These are phyloP conservation scores for Paramecium sexaurelia DNA, from an alignment of 73 alveolate species.

Conservation along the genomic window DNA sequence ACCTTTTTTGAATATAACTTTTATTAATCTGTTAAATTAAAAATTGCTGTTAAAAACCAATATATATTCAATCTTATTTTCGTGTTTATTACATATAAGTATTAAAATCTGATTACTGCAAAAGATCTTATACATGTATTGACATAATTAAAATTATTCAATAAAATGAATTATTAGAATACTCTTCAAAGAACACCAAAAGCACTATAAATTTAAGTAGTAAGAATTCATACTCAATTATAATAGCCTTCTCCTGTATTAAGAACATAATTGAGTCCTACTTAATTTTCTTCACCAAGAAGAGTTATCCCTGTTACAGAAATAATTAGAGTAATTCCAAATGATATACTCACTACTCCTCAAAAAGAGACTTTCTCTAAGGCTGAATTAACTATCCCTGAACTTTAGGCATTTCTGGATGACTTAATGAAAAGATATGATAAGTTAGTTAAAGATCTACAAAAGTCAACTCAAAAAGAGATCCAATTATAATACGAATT, in stretches of 20 bases:
- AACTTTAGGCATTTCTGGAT: neutral
- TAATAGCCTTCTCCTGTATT: neutral
- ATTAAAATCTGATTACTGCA: neutral
- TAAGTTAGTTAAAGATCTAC: neutral
- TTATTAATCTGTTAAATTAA: constrained; percentile 21
- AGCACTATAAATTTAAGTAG: neutral
- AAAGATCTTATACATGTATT: neutral
- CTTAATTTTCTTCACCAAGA: constrained; percentile 1
- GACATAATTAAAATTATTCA: neutral
- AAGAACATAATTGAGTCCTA: neutral
- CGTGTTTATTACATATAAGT: neutral
- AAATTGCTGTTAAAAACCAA: constrained; percentile 3
- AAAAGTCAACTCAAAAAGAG: neutral
- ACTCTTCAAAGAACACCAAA: neutral
- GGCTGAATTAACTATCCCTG: neutral
- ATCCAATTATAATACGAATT: neutral
- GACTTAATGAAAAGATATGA: neutral
- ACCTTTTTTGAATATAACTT: neutral
- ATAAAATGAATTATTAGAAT: neutral
- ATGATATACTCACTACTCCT: neutral
- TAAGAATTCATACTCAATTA: neutral
- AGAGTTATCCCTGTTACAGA: neutral
- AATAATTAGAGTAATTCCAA: neutral
- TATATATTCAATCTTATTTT: neutral
- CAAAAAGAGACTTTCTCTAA: neutral